These are phyloP conservation scores for Candida maltosa DNA, from an alignment of 805 yeast genomes.

Conservation along the genomic window DNA sequence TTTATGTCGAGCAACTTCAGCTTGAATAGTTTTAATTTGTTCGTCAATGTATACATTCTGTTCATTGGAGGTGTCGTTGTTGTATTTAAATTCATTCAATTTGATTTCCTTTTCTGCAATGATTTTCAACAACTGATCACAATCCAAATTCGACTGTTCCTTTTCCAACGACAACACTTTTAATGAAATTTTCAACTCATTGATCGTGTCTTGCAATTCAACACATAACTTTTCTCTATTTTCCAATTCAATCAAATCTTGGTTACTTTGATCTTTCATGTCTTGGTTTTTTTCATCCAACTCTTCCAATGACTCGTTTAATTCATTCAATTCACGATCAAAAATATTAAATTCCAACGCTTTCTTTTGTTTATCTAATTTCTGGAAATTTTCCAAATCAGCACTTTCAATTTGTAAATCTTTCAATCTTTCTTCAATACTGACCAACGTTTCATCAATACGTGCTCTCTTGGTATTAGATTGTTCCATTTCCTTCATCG, in stretches of 20 bases:
- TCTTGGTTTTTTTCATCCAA: slow-evolving; percentile 57
- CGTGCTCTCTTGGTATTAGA: slow-evolving; percentile 68
- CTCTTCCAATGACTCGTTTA: slow-evolving; percentile 56
- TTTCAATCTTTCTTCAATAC: slow-evolving; percentile 65
- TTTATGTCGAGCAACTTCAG: slow-evolving; percentile 35
- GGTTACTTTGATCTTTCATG: slow-evolving; percentile 50
- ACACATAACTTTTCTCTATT: slow-evolving; percentile 54
- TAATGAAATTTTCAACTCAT: slow-evolving; percentile 43
- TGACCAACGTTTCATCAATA: slow-evolving; percentile 68
- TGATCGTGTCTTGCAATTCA: slow-evolving; percentile 44
- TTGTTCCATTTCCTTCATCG: slow-evolving; percentile 72
- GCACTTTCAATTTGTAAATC: slow-evolving; percentile 80
- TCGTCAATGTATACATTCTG: slow-evolving; percentile 20
- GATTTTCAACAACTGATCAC: slow-evolving; percentile 44
- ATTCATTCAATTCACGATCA: slow-evolving; percentile 69
- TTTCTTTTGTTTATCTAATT: slow-evolving; percentile 63
- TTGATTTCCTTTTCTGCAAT: slow-evolving; percentile 50
- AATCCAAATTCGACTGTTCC: slow-evolving; percentile 48
- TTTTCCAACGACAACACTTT: slow-evolving; percentile 57
- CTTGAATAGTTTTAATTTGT: slow-evolving; percentile 17
- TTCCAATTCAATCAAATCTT: slow-evolving; percentile 53
- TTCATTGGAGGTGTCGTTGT: slow-evolving; percentile 26
- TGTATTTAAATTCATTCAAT: slow-evolving; percentile 39
- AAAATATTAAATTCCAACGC: slow-evolving; percentile 70
- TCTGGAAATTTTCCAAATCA: slow-evolving; percentile 69